A percentile compares a stretch with the other conserved stretches of the same genome.
phyloP scores from a whole-genome alignment of 2,329 filamentous ascomycete genomes.

The Penicillium sp. region DNA sequence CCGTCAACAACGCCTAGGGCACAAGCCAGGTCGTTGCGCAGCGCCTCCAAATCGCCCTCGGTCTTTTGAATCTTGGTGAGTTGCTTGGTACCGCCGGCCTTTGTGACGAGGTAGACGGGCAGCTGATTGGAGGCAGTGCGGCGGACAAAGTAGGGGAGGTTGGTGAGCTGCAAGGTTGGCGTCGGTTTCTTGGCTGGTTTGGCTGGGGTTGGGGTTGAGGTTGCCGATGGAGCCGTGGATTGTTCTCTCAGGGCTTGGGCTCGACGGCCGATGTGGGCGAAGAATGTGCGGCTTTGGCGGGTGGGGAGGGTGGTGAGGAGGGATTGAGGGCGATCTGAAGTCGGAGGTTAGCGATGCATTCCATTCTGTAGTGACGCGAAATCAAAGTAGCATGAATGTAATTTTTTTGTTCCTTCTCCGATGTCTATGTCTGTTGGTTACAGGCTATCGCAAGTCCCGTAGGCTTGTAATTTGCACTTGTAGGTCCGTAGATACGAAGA shows the following conservation, averaged over 20 bases:
- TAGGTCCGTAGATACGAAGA: neutral
- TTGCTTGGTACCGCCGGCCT: slow-evolving; percentile 71
- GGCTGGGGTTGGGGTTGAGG: slow-evolving; percentile 18
- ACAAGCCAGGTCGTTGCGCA: slow-evolving; percentile 61
- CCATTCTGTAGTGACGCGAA: neutral
- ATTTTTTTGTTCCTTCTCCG: slow-evolving; percentile 2
- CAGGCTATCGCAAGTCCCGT: neutral
- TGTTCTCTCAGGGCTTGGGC: slow-evolving; percentile 35
- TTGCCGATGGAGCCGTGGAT: slow-evolving; percentile 32
- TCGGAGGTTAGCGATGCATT: slow-evolving; percentile 10
- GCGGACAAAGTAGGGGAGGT: slow-evolving; percentile 64
- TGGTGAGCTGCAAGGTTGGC: slow-evolving; percentile 37
- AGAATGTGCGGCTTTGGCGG: slow-evolving; percentile 37
- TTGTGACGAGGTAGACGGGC: slow-evolving; percentile 70
- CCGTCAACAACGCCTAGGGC: slow-evolving; percentile 54
- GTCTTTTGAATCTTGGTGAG: slow-evolving; percentile 74
- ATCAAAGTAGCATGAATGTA: neutral
- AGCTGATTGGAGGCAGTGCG: slow-evolving; percentile 68
- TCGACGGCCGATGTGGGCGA: slow-evolving; percentile 38
- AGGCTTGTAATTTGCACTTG: neutral
- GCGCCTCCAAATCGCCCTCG: slow-evolving; percentile 63
- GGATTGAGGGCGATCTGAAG: slow-evolving; percentile 24
- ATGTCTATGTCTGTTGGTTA: neutral
- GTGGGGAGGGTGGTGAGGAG: slow-evolving; percentile 19
- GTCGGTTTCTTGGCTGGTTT: slow-evolving; percentile 15